Evolutionary conservation across 1,284 basidiomycete genomes (phyloP), one percentile per base, ranked within the genome.

Genomic region (Fomitiporia mediterranea): DNA sequence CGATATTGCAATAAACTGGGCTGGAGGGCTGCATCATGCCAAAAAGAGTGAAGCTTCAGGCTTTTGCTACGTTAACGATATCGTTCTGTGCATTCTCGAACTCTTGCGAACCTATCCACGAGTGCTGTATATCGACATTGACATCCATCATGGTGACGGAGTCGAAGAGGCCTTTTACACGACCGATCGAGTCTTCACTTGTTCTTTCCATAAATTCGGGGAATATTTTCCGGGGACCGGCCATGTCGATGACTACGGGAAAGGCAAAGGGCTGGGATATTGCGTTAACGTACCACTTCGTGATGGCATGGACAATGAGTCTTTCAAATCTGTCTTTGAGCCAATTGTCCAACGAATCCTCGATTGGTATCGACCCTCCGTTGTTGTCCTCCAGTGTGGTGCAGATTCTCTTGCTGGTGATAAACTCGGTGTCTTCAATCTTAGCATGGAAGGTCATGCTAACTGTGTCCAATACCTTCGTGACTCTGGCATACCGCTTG

Each of bases 161-260:
- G 96, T 99, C 37, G 96, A 99, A 66, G 96, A 99, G 68, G 97
- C 96, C 0, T 99, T 99, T 75, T 98, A 98, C 71, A 94, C 92
- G 23, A 98, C 94, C 2, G 91, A 99, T 69, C 79, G 96, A 52
- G 96, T 99, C 64, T 93, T 98, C 88, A 98, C 96, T 2, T 86
- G 86, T 68, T 89, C 89, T 38, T 97, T 99, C 69, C 97, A 99
- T 77, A 93, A 94, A 67, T 98, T 90, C 66, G 95, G 96, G 23
- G 94, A 98, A 66, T 99, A 93, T 71, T 99, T 99, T 69, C 96
- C 96, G 0, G 95, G 95, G 1, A 97, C 94, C 0, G 92, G 93
- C 2, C 87, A 88, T 2, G 85, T 91, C 55, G 82, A 91, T 61
- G 96, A 99, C 68, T 77, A 80, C 54, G 96, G 96, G 2, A 81